A percentile compares a stretch with the other conserved stretches of the same genome.
phyloP scores from a whole-genome alignment of 441 rosid species.

The Syzygium syzygioides region DNA sequence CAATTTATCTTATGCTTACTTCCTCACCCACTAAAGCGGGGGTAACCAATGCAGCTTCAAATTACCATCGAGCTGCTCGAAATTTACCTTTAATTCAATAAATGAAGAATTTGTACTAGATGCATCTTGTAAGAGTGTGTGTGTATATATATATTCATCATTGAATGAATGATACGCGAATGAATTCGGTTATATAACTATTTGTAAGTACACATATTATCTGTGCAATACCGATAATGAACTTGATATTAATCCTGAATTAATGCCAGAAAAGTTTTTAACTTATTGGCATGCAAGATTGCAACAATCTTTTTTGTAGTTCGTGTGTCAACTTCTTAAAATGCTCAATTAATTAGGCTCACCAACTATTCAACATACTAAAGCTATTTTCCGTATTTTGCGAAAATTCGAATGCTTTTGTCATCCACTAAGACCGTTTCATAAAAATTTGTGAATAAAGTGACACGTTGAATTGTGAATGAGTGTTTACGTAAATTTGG shows the following conservation, averaged over 20 bases:
- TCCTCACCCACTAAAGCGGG: not conserved
- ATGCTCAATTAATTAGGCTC: not conserved
- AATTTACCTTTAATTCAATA: not conserved
- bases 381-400: not conserved
- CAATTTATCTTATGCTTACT: not conserved
- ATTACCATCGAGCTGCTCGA: not conserved
- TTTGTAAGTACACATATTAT: not conserved
- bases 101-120: not conserved
- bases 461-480: not conserved
- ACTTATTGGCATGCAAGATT: not conserved
- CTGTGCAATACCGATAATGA: not conserved
- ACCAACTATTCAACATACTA: not conserved
- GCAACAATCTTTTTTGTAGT: not conserved
- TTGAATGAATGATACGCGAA: not conserved
- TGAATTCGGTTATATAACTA: not conserved
- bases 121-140: not conserved
- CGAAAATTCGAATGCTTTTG: not conserved
- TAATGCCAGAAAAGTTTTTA: not conserved
- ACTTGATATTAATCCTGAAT: not conserved
- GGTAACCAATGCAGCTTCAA: not conserved
- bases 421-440: not conserved
- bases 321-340: not conserved
- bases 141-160: too few relatives aligned
- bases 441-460: not conserved
- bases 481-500: not conserved